Evolutionary conservation across 1,284 basidiomycete genomes (phyloP), one percentile per base, ranked within the genome.

Genomic region (Pisolithus thermaeus): DNA sequence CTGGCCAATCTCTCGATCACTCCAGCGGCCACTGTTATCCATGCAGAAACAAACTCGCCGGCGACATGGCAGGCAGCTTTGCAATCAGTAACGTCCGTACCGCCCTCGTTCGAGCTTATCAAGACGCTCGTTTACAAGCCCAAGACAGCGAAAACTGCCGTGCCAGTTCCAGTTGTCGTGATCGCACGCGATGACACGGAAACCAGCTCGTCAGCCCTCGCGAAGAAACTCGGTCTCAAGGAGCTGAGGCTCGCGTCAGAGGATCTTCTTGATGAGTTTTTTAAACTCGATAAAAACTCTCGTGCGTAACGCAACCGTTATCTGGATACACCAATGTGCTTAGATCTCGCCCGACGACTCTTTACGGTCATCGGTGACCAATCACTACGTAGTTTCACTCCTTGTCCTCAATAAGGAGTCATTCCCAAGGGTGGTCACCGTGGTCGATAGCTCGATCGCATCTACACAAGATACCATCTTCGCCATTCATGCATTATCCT

Each of bases 91-190:
- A 55, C 73, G 30, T 68, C 74, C 25, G 72, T 76, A 32, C 85
- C 88, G 2, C 65, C 71, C 47, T 70, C 73, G 6, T 89, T 86
- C 63, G 79, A 88, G 64, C 74, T 89, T 58, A 77, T 87, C 66
- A 92, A 93, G 70, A 89, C 85, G 35, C 80, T 93, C 59, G 87
- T 92, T 50, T 92, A 89, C 80, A 93, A 93, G 65, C 90, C 91
- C 36, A 92, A 92, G 71, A 92, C 92, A 1, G 88, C 93, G 46
- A 97, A 97, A 72, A 80, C 81, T 0, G 92, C 90, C 6, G 83
- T 81, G 25, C 84, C 92, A 1, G 80, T 91, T 50, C 94, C 93
- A 7, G 83, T 97, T 49, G 80, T 97, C 49, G 84, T 96, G 54
- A 80, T 97, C 64, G 90, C 92, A 7, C 77, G 83, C 61, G 92